Conservation (phyloP, 2,329 filamentous ascomycete species). For the Stemphylium lycopersici region DNA sequence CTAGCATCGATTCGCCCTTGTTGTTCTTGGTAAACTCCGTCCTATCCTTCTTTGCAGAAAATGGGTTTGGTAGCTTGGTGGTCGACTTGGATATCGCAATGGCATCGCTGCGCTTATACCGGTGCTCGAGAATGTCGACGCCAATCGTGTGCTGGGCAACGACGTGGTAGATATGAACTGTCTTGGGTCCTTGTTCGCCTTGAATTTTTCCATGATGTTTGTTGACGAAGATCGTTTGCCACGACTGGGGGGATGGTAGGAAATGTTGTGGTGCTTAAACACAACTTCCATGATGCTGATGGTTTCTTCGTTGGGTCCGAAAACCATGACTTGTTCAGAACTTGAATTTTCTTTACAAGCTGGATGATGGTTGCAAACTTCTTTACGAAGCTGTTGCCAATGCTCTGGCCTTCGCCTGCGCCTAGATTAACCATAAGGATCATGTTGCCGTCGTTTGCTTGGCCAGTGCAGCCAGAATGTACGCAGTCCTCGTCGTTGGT, state of each 20-base stretch:
- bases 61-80: constrained; percentile 8
- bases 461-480: too few species aligned
- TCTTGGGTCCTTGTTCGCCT: constrained; percentile 23
- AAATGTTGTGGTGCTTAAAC: constrained; percentile 24
- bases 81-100: constrained; percentile 14
- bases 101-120: constrained; percentile 43
- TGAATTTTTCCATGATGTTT: constrained; percentile 38
- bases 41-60: constrained; percentile 19
- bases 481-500: too few species aligned
- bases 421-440: too few species aligned
- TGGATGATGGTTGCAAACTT: too few species aligned
- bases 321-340: too few species aligned
- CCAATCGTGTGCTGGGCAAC: constrained; percentile 76
- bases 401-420: too few species aligned
- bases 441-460: too few species aligned
- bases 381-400: too few species aligned
- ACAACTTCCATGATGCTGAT: constrained; percentile 24
- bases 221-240: constrained; percentile 14
- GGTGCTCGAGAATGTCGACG: constrained; percentile 55
- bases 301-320: constrained; percentile 31
- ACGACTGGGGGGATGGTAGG: constrained; percentile 21
- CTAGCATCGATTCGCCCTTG: constrained; percentile 26
- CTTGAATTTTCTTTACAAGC: too few species aligned
- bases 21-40: constrained; percentile 28
- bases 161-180: constrained; percentile 70